Conservation (phyloP, 495 filamentous ascomycete genomes). For the Terfezia claveryi region DNA sequence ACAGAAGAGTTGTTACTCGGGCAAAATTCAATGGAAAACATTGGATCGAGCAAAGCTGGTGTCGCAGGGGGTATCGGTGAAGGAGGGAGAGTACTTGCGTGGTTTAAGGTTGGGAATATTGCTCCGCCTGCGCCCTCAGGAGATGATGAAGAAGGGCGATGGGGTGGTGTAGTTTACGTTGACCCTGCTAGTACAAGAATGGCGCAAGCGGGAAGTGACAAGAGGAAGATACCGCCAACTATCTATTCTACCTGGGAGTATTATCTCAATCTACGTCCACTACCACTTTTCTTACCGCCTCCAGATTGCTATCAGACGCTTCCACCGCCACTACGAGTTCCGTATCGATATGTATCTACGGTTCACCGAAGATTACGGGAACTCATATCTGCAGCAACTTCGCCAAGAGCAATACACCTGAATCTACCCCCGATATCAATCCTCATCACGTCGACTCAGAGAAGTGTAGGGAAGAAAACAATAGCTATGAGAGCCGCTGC, state of each 20-base stretch:
- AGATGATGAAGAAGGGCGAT: slow-evolving; percentile 35
- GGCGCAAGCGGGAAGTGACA: slow-evolving; percentile 65
- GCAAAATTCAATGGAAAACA: slow-evolving; percentile 16
- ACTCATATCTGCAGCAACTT: slow-evolving; percentile 69
- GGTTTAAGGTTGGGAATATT: slow-evolving; percentile 70
- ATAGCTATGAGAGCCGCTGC: slow-evolving; percentile 53
- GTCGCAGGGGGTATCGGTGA: slow-evolving; percentile 19
- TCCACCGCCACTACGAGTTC: slow-evolving; percentile 21
- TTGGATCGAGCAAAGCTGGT: slow-evolving; percentile 10
- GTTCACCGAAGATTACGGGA: slow-evolving; percentile 61
- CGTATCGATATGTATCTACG: slow-evolving; percentile 34
- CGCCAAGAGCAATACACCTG: slow-evolving; percentile 63
- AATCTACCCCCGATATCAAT: slow-evolving; percentile 74
- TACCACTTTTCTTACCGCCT: slow-evolving; percentile 23
- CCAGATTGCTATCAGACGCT: slow-evolving; percentile 24
- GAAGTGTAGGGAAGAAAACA: slow-evolving; percentile 72
- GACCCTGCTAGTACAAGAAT: slow-evolving; percentile 69
- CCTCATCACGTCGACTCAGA: slow-evolving; percentile 68
- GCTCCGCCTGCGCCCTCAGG: slow-evolving; percentile 23
- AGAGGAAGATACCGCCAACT: slow-evolving; percentile 51
- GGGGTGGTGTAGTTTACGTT: slow-evolving; percentile 65
- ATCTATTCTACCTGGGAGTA: slow-evolving; percentile 61
- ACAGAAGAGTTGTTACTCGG: slow-evolving; percentile 40
- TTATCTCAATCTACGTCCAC: slow-evolving; percentile 52
- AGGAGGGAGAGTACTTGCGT: slow-evolving; percentile 36